Evolutionary conservation across 1,284 basidiomycete species (phyloP).

Genomic region (Microbotryum silenes-acaulis): DNA sequence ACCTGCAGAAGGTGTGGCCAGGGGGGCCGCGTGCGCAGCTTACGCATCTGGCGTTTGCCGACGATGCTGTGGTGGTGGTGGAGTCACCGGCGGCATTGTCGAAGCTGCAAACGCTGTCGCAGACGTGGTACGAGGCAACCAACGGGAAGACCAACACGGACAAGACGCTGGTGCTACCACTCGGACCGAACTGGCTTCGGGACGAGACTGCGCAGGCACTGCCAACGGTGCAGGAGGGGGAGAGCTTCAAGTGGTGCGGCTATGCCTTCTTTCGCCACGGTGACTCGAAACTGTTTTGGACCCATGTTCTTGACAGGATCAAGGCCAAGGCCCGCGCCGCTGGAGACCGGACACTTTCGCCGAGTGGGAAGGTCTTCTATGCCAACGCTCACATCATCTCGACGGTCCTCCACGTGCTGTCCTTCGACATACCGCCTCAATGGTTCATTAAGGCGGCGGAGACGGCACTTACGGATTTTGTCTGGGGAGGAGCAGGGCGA

Average conservation of each 20-base stretch:
- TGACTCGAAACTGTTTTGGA: background rate
- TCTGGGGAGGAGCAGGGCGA: too few species aligned
- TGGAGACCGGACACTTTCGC: too few species aligned
- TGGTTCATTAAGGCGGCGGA: too few species aligned
- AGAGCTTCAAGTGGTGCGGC: background rate
- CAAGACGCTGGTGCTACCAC: too few species aligned
- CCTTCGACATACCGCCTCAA: too few species aligned
- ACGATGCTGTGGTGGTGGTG: background rate
- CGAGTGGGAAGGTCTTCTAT: too few species aligned
- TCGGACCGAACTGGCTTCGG: too few species aligned
- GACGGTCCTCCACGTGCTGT: too few species aligned
- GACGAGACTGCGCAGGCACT: background rate
- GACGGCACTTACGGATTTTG: too few species aligned
- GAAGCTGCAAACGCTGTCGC: background rate
- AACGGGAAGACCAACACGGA: too few species aligned
- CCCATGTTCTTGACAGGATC: background rate
- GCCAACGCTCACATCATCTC: too few species aligned
- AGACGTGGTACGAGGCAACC: background rate
- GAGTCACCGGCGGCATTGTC: background rate
- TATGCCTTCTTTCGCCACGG: background rate
- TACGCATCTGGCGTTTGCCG: slow-evolving; percentile 5
- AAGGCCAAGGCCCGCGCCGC: background rate
- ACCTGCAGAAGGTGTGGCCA: too few species aligned
- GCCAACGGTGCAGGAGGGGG: background rate
- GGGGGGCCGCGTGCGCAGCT: background rate